Conservation (phyloP, 805 yeast species). For the Zygosaccharomyces gambellarensis region DNA sequence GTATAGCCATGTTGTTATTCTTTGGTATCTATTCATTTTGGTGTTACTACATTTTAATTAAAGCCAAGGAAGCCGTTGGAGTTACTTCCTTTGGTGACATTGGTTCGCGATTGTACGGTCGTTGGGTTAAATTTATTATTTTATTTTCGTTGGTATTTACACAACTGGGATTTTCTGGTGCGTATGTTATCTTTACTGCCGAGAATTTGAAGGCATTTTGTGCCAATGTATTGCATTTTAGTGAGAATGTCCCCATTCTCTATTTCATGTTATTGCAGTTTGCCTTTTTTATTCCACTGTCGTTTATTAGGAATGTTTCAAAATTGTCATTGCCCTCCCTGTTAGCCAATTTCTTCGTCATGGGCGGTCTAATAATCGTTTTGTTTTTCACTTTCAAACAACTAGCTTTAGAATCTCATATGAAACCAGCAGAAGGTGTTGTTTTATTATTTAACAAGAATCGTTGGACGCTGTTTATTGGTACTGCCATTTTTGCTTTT, state of each 20-base stretch:
- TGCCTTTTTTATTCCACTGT: slow-evolving; percentile 57
- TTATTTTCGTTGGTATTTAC: slow-evolving; percentile 60
- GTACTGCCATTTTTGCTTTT: slow-evolving; percentile 83
- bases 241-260: slow-evolving; percentile 35
- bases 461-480: slow-evolving; percentile 68
- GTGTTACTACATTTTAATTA: slow-evolving; percentile 66
- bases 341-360: slow-evolving; percentile 64
- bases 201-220: slow-evolving; percentile 65
- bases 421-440: slow-evolving; percentile 51
- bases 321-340: slow-evolving; percentile 67
- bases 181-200: slow-evolving; percentile 74
- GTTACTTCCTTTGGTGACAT: slow-evolving; percentile 79
- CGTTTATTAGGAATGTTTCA: slow-evolving; percentile 71
- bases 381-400: slow-evolving; percentile 46
- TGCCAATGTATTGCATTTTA: slow-evolving; percentile 41
- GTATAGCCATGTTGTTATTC: slow-evolving; percentile 45
- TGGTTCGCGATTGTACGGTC: slow-evolving; percentile 59
- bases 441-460: slow-evolving; percentile 47
- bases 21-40: slow-evolving; percentile 72
- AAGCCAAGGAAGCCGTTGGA: slow-evolving; percentile 51
- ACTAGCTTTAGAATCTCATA: slow-evolving; percentile 23
- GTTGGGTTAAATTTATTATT: slow-evolving; percentile 59
- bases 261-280: slow-evolving; percentile 52
- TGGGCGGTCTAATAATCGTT: slow-evolving; percentile 62
- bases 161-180: slow-evolving; percentile 76